phyloP scores from a whole-genome alignment of 257 asterid genomes.

The Solanum pennellii region DNA sequence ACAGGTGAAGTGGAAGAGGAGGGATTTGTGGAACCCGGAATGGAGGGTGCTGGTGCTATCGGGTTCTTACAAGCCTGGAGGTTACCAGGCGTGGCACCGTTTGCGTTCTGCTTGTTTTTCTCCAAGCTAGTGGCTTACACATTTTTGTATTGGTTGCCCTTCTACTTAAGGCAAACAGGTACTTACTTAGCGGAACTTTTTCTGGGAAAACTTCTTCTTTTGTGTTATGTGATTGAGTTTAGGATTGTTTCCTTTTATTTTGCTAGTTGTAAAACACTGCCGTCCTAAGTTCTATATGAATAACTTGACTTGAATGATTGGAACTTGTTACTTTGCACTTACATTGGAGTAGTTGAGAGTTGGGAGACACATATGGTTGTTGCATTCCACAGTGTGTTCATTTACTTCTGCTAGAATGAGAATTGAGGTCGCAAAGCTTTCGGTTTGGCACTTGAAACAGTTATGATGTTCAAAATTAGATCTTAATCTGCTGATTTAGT shows the following conservation, averaged over 20 bases:
- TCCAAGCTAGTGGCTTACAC: slow-evolving; percentile 97
- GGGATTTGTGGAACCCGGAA: slow-evolving; percentile 9
- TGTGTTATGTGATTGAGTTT: neutral
- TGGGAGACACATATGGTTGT: neutral
- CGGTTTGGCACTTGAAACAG: neutral
- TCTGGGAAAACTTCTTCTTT: neutral
- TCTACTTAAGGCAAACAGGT: slow-evolving; percentile 90
- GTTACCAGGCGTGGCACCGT: slow-evolving; percentile 75
- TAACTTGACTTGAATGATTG: neutral
- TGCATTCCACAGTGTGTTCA: neutral
- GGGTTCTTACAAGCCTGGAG: slow-evolving; percentile 90
- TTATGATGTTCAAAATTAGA: neutral
- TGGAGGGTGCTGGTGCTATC: slow-evolving; percentile 44
- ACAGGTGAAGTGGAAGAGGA: slow-evolving; percentile 27
- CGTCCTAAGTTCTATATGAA: neutral
- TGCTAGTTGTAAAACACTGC: neutral
- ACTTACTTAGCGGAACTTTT: neutral
- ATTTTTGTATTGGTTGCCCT: slow-evolving; percentile 93
- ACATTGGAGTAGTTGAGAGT: neutral
- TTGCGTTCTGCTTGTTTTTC: slow-evolving; percentile 79
- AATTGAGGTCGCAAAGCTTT: neutral
- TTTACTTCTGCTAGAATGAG: neutral
- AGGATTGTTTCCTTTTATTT: neutral
- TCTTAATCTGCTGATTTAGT: neutral
- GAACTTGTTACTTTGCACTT: neutral